Base-by-base conservation (phyloP, 306 rosid genomes). In the Styphnolobium japonicum region DNA sequence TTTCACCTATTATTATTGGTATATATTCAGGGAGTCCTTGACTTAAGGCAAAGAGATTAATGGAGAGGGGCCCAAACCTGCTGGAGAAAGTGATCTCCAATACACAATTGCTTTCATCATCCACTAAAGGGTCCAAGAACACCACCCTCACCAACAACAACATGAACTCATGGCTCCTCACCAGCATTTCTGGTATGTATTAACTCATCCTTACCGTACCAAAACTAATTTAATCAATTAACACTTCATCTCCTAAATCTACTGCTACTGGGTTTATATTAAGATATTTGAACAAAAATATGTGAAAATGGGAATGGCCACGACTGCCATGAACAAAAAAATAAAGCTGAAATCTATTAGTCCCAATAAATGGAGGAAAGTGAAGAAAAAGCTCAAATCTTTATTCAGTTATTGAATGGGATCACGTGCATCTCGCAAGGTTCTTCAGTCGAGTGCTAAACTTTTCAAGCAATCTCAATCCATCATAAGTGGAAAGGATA, bases 101-200 rank as follows among this genome's bases (percentile, higher is more conserved):
- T 83, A 42, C 51, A 34, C 7, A 10, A 5, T 60, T 66, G 45
- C 9, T 76, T 29, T 15, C 75, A 39, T 72, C 83, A 51, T 83
- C 73, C 75, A 7, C 43, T 6, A 80, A 67, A 72, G 85, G 80
- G 53, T 71, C 69, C 48, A 68, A 72, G 66, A 81, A 73, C 76
- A 83, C 65, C 55, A 7, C 43, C 69, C 43, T 53, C 76, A 52
- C 60, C 60, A 75, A 10, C 70, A 84, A 49, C 18, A 81, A 58
- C 78, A 85, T 68, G 57, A 92, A 94, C 25, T 49, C 84, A 2
- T 82, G 91, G 88, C 89, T 87, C 0, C 78, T 82, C 51, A 84
- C 88, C 73, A 63, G 52, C 25, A 79, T 84, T 68, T 81, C 97
- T 42, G 96, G 98, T 94, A 89, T 71, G 81, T 31, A 76, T 48